Evolutionary conservation across 352 stramenopile species (phyloP).

Genomic region (Pythium coloratum): DNA sequence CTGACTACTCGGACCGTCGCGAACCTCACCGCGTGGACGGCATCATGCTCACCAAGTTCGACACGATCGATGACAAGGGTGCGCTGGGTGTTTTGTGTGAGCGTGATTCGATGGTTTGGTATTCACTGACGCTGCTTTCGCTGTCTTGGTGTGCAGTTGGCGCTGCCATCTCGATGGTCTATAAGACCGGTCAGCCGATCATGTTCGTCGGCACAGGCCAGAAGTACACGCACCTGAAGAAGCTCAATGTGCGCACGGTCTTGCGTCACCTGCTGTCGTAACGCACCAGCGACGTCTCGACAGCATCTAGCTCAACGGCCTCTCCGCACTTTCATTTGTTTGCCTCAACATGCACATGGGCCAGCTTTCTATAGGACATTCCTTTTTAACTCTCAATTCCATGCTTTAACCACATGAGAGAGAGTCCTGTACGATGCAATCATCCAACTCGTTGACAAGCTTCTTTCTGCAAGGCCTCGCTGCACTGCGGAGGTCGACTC

Average conservation of each 20-base stretch:
- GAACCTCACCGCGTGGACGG: slow-evolving; percentile 94
- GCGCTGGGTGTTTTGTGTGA: slow-evolving; percentile 6
- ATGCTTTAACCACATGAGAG: too few species aligned
- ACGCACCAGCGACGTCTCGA: background rate
- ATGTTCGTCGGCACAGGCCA: slow-evolving; percentile 99
- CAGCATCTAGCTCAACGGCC: background rate
- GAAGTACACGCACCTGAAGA: slow-evolving; percentile 99
- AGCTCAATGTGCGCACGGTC: slow-evolving; percentile 96
- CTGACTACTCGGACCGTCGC: slow-evolving; percentile 86
- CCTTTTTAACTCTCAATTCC: too few species aligned
- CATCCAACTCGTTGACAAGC: too few species aligned
- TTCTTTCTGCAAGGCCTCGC: too few species aligned
- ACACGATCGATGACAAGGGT: slow-evolving; percentile 99
- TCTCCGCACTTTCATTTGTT: too few species aligned
- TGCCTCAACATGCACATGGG: too few species aligned
- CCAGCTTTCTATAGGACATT: too few species aligned
- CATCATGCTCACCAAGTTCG: slow-evolving; percentile 99
- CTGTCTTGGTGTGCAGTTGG: slow-evolving; percentile 77
- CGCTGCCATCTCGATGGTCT: slow-evolving; percentile 98
- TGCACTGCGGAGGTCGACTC: too few species aligned
- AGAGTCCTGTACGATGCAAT: too few species aligned
- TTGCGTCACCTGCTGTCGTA: slow-evolving; percentile 94
- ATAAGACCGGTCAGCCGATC: slow-evolving; percentile 98
- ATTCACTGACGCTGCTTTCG: background rate
- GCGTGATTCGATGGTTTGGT: background rate